Base-by-base conservation (phyloP, 352 stramenopile genomes). In the Phytophthora parvispora region DNA sequence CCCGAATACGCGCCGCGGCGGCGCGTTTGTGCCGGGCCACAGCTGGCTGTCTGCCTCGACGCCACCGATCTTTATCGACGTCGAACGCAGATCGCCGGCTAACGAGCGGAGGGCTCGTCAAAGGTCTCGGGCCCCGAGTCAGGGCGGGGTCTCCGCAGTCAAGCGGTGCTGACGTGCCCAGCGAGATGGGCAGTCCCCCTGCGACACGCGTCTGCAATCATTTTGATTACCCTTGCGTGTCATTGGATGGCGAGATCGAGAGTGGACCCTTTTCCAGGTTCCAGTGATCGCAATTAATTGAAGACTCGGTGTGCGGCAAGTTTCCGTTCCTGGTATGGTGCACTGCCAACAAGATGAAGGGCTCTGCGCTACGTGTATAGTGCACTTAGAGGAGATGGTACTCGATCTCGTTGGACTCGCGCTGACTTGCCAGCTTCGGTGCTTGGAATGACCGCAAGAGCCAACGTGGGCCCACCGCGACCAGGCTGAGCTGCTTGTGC, bases 321-420 rank as follows among this genome's bases (percentile, higher is more conserved):
- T n/a, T n/a, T n/a, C n/a, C n/a, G n/a, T n/a, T n/a, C n/a, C n/a
- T n/a, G n/a, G n/a, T n/a, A n/a, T n/a, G n/a, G n/a, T n/a, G n/a
- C n/a, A n/a, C n/a, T n/a, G n/a, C n/a, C n/a, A n/a, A n/a, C n/a
- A n/a, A n/a, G n/a, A n/a, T n/a, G n/a, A n/a, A n/a, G n/a, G n/a
- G n/a, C n/a, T n/a, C n/a, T n/a, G n/a, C n/a, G n/a, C n/a, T n/a
- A n/a, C n/a, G n/a, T n/a, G n/a, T n/a, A n/a, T n/a, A n/a, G n/a
- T n/a, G n/a, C n/a, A n/a, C n/a, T n/a, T n/a, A 88, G 10, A 89
- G 69, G 36, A 92, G 83, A 40, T 92, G 84, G 48, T 91, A 92
- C 61, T 91, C 84, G 43, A 92, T 89, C 72, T 93, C 84, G 62
- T 93, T 93, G 9, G 84, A 91, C 65, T 91, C 83, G 63, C 81